Percentiles rank a stretch among this genome's conserved stretches.
These are phyloP conservation scores for Berberis vulgaris DNA, from an alignment of 164 flowering plant species.

Conservation along the genomic window DNA sequence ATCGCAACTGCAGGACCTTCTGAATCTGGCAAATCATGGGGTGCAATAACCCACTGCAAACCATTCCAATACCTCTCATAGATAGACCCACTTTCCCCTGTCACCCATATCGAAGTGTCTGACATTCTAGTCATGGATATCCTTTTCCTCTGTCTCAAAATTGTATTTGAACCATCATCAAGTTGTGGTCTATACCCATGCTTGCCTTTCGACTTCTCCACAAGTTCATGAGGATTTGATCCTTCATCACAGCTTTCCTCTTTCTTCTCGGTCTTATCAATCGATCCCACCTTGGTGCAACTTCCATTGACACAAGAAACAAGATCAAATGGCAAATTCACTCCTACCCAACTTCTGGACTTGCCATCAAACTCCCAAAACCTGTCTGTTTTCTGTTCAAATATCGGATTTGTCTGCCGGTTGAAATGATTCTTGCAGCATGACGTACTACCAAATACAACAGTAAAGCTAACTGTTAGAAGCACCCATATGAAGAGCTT, in stretches of 20 bases:
- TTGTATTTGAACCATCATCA: constrained; percentile 13
- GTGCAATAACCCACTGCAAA: constrained; percentile 80
- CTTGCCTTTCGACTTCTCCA: constrained; percentile 12
- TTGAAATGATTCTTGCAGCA: constrained; percentile 31
- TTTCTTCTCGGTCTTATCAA: constrained; percentile 16
- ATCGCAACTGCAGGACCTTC: constrained; percentile 53
- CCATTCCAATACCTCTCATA: constrained; percentile 96
- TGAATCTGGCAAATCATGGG: constrained; percentile 55
- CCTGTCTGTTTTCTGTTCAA: constrained; percentile 55
- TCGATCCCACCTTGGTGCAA: constrained; percentile 52
- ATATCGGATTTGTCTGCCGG: constrained; percentile 18
- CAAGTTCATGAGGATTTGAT: constrained; percentile 6
- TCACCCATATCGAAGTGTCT: constrained; percentile 67
- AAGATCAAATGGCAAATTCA: constrained; percentile 62
- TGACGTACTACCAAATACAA: constrained; percentile 20
- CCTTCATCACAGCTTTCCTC: constrained; percentile 4
- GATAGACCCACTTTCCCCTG: constrained; percentile 77
- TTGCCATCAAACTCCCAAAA: constrained; percentile 65
- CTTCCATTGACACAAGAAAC: constrained; percentile 50
- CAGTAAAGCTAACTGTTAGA: constrained; percentile 11
- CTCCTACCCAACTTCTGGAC: constrained; percentile 61
- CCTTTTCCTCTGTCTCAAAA: constrained; percentile 50
- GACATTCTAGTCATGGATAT: constrained; percentile 61
- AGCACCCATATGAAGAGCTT: constrained; percentile 24
- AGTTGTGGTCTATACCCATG: constrained; percentile 7